Evolutionary conservation across 306 rosid genomes (phyloP), one percentile per base, ranked within the genome.

Genomic region (Aeschynomene evenia): DNA sequence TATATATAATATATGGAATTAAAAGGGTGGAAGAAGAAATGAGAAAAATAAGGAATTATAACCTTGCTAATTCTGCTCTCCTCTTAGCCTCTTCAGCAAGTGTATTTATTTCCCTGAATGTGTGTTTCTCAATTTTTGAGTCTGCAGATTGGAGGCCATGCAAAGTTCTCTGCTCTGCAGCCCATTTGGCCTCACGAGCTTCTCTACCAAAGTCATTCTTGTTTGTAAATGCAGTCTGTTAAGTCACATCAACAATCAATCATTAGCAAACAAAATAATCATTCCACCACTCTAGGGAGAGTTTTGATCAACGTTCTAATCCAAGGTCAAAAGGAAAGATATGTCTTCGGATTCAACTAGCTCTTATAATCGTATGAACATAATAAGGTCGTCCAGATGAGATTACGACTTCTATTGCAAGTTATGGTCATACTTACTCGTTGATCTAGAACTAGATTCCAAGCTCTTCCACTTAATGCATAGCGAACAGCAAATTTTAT

Each of bases 1-100:
- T n/a, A 8, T 9, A 40, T 3, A 1, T 12, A 14, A 45, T 45
- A 16, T n/a, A 45, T 45, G 51, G 20, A 45, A 5, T 45, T 45
- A 15, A 9, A 2, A 39, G 3, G 9, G 10, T 8, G 14, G 4
- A 7, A 4, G 11, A 5, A 21, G 13, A 1, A 13, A 23, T 13
- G 6, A 3, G 22, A 51, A 5, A 18, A 63, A 11, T 43, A 31
- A 53, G 10, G 52, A 13, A 49, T 29, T 2, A 31, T 45, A n/a
- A 85, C 96, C 96, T 90, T 59, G 89, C 88, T 65, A 90, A 71
- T 77, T 90, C 94, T 26, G 94, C 94, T 6, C 91, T 58, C 78
- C 91, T 82, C 74, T 75, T 87, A 29, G 96, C 93, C 74, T 90
- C 96, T 70, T 85, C 91, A 21, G 94, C 96, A 71, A 90, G 45